phyloP scores from a whole-genome alignment of 2,329 filamentous ascomycete genomes.

The Trichocomaceae sp. region DNA sequence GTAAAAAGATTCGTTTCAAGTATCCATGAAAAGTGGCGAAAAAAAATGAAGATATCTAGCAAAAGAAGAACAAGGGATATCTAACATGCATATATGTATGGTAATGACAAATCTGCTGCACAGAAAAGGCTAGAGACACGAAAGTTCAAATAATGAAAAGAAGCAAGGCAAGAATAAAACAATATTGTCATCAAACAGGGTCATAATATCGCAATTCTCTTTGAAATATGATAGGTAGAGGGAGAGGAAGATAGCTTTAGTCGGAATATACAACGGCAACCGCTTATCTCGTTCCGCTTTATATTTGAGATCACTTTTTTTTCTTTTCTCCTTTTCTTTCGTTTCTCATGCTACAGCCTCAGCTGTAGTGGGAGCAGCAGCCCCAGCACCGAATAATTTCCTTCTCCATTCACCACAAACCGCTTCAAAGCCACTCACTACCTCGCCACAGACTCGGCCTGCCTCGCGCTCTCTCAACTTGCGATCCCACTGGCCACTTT shows the following conservation, averaged over 20 bases:
- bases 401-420: constrained; percentile 80
- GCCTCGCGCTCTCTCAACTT: constrained; percentile 71
- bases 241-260: not conserved
- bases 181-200: constrained; percentile 5
- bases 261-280: not conserved
- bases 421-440: constrained; percentile 87
- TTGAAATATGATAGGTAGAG: not conserved
- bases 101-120: not conserved
- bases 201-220: constrained; percentile 3
- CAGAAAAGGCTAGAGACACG: not conserved
- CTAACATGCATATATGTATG: constrained; percentile 2
- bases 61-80: not conserved
- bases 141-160: not conserved
- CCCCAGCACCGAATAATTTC: constrained; percentile 53
- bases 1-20: not conserved
- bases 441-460: constrained; percentile 74
- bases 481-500: constrained; percentile 74
- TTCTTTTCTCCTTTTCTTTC: not conserved
- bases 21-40: not conserved
- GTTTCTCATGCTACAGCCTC: constrained; percentile 23
- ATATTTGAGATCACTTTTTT: not conserved
- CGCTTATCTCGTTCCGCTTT: not conserved
- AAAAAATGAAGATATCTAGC: not conserved
- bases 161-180: not conserved
- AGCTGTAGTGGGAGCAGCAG: constrained; percentile 20